Percentiles rank a stretch among this genome's conserved stretches.
These are phyloP conservation scores for Phalaenopsis hybrid DNA, from an alignment of 116 monocot species.

Conservation along the genomic window DNA sequence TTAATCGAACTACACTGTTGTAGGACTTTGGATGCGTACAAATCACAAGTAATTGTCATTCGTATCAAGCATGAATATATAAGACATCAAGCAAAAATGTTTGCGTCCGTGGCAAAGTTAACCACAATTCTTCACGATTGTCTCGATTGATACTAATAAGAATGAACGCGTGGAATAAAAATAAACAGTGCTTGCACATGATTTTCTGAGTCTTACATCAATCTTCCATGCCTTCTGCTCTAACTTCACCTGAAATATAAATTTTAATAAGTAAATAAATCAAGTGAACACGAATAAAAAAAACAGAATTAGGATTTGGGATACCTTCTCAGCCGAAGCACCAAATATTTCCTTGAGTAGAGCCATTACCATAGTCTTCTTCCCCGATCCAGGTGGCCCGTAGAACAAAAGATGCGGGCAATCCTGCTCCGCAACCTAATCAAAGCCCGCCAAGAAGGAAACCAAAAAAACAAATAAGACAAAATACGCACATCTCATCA, in stretches of 20 bases:
- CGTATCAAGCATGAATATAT: too few species aligned
- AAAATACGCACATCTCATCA: neutral
- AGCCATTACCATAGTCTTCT: conserved; percentile 94
- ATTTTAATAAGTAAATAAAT: neutral
- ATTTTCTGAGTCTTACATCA: conserved; percentile 43
- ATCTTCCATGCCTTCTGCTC: conserved; percentile 98
- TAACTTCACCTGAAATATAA: conserved; percentile 65
- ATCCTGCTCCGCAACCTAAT: conserved; percentile 91
- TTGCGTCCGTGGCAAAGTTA: too few species aligned
- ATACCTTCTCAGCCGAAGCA: conserved; percentile 66
- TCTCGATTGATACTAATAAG: too few species aligned
- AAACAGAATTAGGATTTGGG: neutral
- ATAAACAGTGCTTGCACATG: neutral
- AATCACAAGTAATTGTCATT: too few species aligned
- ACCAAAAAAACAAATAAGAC: neutral
- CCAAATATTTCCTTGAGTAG: conserved; percentile 95
- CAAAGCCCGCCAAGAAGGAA: neutral
- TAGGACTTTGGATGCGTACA: too few species aligned
- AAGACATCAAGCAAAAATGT: too few species aligned
- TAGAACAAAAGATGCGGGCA: conserved; percentile 96
- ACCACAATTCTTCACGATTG: too few species aligned
- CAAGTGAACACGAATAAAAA: neutral
- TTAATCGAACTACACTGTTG: too few species aligned
- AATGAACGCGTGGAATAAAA: too few species aligned
- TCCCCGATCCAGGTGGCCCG: conserved; percentile 95